These are phyloP conservation scores for Aspergillus puulaauensis DNA, from an alignment of 2,329 filamentous ascomycete genomes.

Conservation along the genomic window DNA sequence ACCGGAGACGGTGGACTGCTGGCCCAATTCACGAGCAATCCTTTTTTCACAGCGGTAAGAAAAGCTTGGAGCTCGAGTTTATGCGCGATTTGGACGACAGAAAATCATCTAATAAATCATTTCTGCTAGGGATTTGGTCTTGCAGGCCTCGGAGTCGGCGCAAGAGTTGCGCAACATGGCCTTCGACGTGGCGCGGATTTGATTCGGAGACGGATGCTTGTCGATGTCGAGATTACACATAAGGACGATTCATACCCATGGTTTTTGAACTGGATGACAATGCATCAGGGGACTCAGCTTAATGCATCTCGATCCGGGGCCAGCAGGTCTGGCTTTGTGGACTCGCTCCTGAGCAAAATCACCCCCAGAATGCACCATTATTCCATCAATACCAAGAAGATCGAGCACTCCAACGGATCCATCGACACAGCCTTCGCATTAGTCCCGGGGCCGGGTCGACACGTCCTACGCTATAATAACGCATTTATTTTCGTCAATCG, in stretches of 20 bases:
- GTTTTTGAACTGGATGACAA: conserved; percentile 92
- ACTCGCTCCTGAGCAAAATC: conserved; percentile 56
- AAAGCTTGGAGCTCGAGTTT: neutral
- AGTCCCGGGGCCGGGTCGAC: conserved; percentile 85
- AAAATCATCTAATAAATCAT: neutral
- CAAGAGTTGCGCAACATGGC: conserved; percentile 78
- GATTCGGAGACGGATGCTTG: conserved; percentile 79
- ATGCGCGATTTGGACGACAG: neutral
- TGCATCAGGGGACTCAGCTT: conserved; percentile 68
- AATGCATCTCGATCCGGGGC: conserved; percentile 51
- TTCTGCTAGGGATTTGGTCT: conserved; percentile 73
- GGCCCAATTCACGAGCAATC: conserved; percentile 48
- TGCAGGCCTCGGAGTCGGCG: conserved; percentile 78
- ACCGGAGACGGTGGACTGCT: conserved; percentile 41
- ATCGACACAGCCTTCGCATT: conserved; percentile 79
- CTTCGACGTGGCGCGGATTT: conserved; percentile 70
- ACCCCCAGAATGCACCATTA: conserved; percentile 63
- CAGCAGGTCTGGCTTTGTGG: conserved; percentile 45
- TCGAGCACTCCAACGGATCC: conserved; percentile 64
- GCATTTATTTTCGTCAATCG: conserved; percentile 86
- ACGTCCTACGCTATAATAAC: conserved; percentile 81
- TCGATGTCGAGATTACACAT: conserved; percentile 93
- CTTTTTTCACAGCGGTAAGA: conserved; percentile 51
- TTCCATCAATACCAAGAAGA: conserved; percentile 64
- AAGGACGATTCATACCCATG: conserved; percentile 91